Evolutionary conservation across 176 grass and related monocot species (phyloP).

Genomic region (Carex kokanica): DNA sequence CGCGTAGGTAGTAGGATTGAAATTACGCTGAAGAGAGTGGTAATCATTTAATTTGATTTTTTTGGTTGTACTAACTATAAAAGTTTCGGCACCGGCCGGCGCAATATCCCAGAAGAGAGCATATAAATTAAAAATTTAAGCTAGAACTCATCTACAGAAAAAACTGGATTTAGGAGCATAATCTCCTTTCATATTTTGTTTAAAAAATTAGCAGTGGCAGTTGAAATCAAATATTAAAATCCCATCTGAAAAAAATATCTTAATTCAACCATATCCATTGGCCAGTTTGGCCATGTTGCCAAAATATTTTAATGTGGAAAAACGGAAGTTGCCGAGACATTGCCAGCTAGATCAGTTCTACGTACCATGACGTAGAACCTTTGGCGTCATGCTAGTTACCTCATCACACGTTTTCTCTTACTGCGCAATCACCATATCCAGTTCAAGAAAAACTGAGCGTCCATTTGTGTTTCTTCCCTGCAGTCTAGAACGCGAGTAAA

Average conservation of each 20-base stretch:
- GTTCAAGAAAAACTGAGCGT: not conserved
- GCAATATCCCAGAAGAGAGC: not conserved
- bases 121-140: not conserved
- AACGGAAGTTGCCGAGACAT: conserved; percentile 14
- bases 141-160: not conserved
- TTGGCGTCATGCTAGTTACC: not conserved
- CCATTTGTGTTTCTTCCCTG: too few relatives aligned
- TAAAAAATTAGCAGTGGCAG: not conserved
- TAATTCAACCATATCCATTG: not conserved
- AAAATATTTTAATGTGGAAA: not conserved
- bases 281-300: not conserved
- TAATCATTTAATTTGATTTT: too few relatives aligned
- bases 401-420: not conserved
- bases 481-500: too few relatives aligned
- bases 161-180: not conserved
- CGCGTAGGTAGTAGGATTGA: too few relatives aligned
- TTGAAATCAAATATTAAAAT: not conserved
- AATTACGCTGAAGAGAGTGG: too few relatives aligned
- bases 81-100: too few relatives aligned
- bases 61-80: too few relatives aligned
- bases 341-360: not conserved
- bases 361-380: not conserved
- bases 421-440: not conserved
- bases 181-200: not conserved
- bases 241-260: not conserved